Evolutionary conservation across 306 rosid species (phyloP), one percentile per base, ranked within the genome.

Genomic region (Canavalia gladiata): DNA sequence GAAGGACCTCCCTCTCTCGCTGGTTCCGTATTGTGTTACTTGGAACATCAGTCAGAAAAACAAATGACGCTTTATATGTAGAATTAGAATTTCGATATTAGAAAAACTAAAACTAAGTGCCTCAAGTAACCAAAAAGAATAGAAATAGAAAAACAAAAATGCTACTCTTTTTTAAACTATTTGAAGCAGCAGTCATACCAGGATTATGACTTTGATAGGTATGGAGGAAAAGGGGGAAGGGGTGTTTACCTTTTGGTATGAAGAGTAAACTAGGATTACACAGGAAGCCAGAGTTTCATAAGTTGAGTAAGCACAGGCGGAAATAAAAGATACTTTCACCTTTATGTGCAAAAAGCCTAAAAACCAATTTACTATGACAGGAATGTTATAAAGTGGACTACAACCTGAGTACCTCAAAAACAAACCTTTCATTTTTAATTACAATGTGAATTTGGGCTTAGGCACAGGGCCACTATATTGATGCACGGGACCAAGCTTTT

Each of bases 361-460:
- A 74, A 81, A 69, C 65, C 90, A 79, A 82, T 83, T 81, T 73
- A 83, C 82, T 58, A 73, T 72, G 88, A 74, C 81, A 68, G 64
- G 85, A 79, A 81, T 77, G 79, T 74, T 49, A 69, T 43, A 85
- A 50, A 80, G 80, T 76, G 75, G 60, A 84, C 60, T 62, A 83
- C 82, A 85, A 80, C 66, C 77, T 83, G 70, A 79, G 78, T 86
- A 77, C 84, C 81, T 67, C 6, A 74, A 76, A 89, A 87, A 71
- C 86, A 83, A 88, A 81, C 84, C 88, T 74, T 88, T 75, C 76
- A 65, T 37, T 69, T 71, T 73, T 89, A 90, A 87, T 89, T 90
- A 92, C 97, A 92, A 88, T 39, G 84, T 72, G 90, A 96, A 88
- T 84, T 90, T 93, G 4, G 99, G 98, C 69, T 95, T 95, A 35